A percentile compares a stretch with the other conserved stretches of the same genome.
phyloP scores from a whole-genome alignment of 345 rosid genomes.

The Sonneratia caseolaris region DNA sequence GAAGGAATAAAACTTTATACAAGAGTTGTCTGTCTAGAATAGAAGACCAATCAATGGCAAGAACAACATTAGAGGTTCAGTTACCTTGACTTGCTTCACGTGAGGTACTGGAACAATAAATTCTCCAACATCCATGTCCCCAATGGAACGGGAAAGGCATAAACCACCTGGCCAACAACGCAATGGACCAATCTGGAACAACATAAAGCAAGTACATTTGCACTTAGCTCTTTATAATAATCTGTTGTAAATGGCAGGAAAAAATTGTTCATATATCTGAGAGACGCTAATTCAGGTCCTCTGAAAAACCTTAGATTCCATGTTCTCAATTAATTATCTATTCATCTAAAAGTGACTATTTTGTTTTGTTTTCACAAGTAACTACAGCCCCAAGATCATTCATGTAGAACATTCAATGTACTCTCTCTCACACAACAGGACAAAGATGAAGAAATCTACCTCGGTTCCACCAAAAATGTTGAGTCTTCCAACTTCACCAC shows the following conservation, averaged over 20 bases:
- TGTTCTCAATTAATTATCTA: background rate
- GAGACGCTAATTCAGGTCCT: background rate
- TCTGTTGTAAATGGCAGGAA: background rate
- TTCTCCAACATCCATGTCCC: conserved; percentile 93
- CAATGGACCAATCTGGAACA: conserved; percentile 62
- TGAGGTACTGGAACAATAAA: conserved; percentile 80
- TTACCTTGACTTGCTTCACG: conserved; percentile 90
- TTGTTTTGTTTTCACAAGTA: background rate
- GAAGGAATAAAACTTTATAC: background rate
- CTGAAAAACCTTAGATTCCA: background rate
- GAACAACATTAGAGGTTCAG: background rate
- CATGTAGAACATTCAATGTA: background rate
- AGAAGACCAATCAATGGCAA: background rate
- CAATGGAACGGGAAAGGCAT: conserved; percentile 91
- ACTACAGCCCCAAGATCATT: background rate
- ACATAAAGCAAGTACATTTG: background rate
- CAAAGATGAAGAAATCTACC: conserved; percentile 25
- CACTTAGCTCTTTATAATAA: background rate
- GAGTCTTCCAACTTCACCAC: conserved; percentile 98
- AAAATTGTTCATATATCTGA: background rate
- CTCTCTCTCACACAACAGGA: background rate
- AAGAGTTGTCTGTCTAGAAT: background rate
- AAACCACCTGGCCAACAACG: conserved; percentile 96
- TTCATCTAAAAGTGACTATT: background rate
- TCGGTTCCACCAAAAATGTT: conserved; percentile 71